Conservation (phyloP, 345 rosid genomes). For the Lenwebbia sp. region DNA sequence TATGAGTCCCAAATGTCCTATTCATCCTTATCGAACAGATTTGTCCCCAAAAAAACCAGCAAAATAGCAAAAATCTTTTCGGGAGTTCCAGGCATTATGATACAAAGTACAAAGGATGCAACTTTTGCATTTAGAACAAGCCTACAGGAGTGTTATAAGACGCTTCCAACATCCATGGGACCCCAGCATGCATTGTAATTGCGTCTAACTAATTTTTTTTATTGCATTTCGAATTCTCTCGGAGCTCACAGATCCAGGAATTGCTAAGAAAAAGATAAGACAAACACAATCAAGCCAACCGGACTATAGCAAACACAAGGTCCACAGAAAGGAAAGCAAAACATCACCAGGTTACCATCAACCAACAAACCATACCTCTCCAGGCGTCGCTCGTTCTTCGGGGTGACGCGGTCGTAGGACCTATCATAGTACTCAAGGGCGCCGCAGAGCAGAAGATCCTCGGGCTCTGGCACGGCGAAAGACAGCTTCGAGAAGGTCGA, state of each 20-base stretch:
- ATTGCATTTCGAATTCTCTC: background rate
- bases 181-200: background rate
- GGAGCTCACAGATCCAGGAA: background rate
- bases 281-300: background rate
- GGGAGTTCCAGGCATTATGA: background rate
- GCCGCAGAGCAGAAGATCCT: conserved; percentile 73
- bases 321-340: background rate
- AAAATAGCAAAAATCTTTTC: background rate
- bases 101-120: background rate
- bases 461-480: conserved; percentile 67
- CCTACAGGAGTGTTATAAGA: background rate
- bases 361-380: conserved; percentile 29
- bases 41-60: background rate
- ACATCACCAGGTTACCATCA: background rate
- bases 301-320: background rate
- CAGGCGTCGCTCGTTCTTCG: conserved; percentile 66
- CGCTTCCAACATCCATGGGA: background rate
- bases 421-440: conserved; percentile 71
- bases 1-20: background rate
- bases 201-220: background rate
- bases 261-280: background rate
- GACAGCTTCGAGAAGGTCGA: conserved; percentile 79
- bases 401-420: conserved; percentile 59
- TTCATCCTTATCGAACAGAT: background rate
- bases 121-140: background rate